Evolutionary conservation across 1,284 basidiomycete species (phyloP).

Genomic region (Sphaerobolus stellatus): DNA sequence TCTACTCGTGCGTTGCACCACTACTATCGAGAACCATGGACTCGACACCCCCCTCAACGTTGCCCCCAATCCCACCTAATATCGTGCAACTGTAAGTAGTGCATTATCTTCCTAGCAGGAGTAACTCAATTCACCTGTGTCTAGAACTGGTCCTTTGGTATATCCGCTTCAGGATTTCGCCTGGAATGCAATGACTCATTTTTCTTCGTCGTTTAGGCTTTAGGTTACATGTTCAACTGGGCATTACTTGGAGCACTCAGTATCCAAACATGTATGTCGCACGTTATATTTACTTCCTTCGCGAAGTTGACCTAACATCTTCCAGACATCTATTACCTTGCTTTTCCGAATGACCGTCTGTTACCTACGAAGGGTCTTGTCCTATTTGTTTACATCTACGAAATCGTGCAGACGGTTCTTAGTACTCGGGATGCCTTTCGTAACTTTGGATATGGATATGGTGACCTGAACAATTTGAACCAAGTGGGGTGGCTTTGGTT

Average conservation of each 20-base stretch:
- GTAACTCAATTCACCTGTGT: no score
- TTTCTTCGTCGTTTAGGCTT: background rate
- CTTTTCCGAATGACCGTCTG: constrained; percentile 25
- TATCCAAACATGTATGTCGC: background rate
- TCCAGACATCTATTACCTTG: constrained; percentile 29
- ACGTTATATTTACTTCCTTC: background rate
- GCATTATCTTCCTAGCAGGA: no score
- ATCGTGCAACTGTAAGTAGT: no score
- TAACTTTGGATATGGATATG: constrained; percentile 26
- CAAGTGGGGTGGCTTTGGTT: constrained; percentile 26
- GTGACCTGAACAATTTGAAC: constrained; percentile 23
- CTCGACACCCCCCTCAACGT: no score
- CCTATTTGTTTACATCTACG: constrained; percentile 11
- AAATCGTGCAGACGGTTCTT: constrained; percentile 26
- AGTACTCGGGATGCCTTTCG: constrained; percentile 25
- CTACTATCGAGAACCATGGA: no score
- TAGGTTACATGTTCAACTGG: constrained; percentile 15
- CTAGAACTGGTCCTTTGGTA: background rate
- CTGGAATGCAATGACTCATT: background rate
- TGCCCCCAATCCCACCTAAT: no score
- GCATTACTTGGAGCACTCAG: constrained; percentile 10
- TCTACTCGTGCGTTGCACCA: no score
- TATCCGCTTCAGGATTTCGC: background rate
- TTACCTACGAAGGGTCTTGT: constrained; percentile 23
- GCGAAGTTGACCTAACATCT: background rate